Evolutionary conservation across 495 filamentous ascomycete species (phyloP), one percentile per base, ranked within the genome.

Genomic region (Patellaria atrata): DNA sequence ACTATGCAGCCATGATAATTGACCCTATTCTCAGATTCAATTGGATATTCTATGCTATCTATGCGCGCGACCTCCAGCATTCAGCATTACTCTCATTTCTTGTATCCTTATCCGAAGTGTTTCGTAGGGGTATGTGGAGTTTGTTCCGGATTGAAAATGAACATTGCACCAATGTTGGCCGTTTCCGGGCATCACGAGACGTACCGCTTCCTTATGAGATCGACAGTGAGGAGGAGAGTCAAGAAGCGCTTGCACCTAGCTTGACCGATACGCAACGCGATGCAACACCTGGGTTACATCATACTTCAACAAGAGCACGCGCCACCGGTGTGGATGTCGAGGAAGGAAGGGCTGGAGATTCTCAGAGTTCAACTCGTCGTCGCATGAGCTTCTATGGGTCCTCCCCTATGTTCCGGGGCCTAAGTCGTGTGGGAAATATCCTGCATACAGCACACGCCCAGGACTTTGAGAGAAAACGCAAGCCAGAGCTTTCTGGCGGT

Each of bases 121-220:
- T 67, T 17, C 71, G 89, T 6, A 62, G 89, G 44, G 85, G 85
- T 27, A 67, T 94, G 33, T 97, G 89, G 89, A 71, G 75, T 1
- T 59, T 96, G 7, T 82, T 96, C 48, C 82, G 89, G 18, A 84
- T 97, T 24, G 89, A 97, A 45, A 97, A 97, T 50, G 89, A 97
- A 43, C 86, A 94, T 54, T 89, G 82, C 57, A 73, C 71, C 5
- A 92, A 92, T 47, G 83, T 94, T 13, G 70, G 74, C 20, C 70
- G 78, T 40, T 85, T 86, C 65, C 79, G 85, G 23, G 85, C 85
- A 4, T 76, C 70, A 2, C 62, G 85, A 12, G 83, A 93, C 47
- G 63, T 84, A 1, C 79, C 81, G 0, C 62, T 94, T 1, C 85
- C 85, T 0, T 94, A 91, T 49, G 56, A 70, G 13, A 26, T 16